phyloP scores from a whole-genome alignment of 345 rosid species.

The Brassica nigra region DNA sequence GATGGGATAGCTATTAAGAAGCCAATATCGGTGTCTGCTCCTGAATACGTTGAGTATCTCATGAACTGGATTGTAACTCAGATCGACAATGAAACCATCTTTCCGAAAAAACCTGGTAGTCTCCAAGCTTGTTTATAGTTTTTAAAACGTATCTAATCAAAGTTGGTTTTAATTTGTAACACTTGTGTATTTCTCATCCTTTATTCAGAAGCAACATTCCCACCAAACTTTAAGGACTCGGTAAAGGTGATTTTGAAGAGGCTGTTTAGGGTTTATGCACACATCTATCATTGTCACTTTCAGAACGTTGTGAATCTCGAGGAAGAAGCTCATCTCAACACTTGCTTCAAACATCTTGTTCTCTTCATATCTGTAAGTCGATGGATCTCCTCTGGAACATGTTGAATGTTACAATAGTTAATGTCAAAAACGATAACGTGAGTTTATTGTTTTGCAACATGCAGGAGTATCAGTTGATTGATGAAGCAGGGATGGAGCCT shows the following conservation, averaged over 20 bases:
- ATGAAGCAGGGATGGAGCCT: conserved; percentile 6
- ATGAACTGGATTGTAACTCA: conserved; percentile 86
- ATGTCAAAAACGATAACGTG: background rate
- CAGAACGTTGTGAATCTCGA: conserved; percentile 70
- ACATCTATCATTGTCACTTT: conserved; percentile 83
- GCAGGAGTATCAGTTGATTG: conserved; percentile 29
- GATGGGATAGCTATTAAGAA: conserved; percentile 74
- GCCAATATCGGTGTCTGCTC: conserved; percentile 87
- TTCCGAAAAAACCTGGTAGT: conserved; percentile 74
- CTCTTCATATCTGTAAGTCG: conserved; percentile 72
- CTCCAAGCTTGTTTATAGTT: background rate
- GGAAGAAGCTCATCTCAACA: conserved; percentile 86
- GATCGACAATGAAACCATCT: conserved; percentile 77
- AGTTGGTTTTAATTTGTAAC: background rate
- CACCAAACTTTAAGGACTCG: conserved; percentile 71
- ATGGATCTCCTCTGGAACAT: background rate
- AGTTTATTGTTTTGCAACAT: background rate
- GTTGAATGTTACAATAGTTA: background rate
- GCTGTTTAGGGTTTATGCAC: conserved; percentile 88
- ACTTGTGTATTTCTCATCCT: background rate
- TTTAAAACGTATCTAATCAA: background rate
- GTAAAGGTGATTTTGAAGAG: conserved; percentile 78
- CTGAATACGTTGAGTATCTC: conserved; percentile 78
- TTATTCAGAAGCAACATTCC: conserved; percentile 71
- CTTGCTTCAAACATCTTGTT: conserved; percentile 91